Percentiles rank a stretch among this genome's conserved stretches.
phyloP scores from a whole-genome alignment of 2,329 filamentous ascomycete species.

The Raffaelea albimanens region DNA sequence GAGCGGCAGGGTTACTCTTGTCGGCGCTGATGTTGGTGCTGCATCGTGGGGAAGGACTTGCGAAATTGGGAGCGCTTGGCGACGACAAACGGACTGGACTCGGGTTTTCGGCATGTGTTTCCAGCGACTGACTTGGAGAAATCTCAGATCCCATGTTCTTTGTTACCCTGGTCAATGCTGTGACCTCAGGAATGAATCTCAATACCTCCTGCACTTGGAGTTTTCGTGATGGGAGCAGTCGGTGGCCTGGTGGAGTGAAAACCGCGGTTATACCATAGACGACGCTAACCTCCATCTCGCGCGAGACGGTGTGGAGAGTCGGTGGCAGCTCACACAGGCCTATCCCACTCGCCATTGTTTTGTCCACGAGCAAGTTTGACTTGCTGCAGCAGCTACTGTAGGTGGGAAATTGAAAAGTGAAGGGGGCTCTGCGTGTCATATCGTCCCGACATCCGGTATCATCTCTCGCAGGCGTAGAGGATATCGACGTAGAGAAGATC shows the following conservation, averaged over 20 bases:
- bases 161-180: too few relatives aligned
- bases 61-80: neutral
- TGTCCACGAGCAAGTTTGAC: too few relatives aligned
- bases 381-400: neutral
- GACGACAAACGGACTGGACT: neutral
- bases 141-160: too few relatives aligned
- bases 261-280: neutral
- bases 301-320: too few relatives aligned
- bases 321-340: neutral
- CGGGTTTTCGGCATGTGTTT: too few relatives aligned
- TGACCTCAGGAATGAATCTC: too few relatives aligned
- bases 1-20: neutral
- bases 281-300: too few relatives aligned
- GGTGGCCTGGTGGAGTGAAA: neutral
- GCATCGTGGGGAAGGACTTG: neutral
- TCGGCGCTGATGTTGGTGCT: neutral
- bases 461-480: neutral
- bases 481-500: neutral
- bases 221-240: neutral
- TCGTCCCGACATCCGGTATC: neutral
- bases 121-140: too few relatives aligned
- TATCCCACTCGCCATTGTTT: neutral
- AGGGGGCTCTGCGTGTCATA: neutral
- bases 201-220: neutral
- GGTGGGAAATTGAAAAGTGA: neutral